phyloP scores from a whole-genome alignment of 2,329 filamentous ascomycete species.

The Alternaria metachromatica region DNA sequence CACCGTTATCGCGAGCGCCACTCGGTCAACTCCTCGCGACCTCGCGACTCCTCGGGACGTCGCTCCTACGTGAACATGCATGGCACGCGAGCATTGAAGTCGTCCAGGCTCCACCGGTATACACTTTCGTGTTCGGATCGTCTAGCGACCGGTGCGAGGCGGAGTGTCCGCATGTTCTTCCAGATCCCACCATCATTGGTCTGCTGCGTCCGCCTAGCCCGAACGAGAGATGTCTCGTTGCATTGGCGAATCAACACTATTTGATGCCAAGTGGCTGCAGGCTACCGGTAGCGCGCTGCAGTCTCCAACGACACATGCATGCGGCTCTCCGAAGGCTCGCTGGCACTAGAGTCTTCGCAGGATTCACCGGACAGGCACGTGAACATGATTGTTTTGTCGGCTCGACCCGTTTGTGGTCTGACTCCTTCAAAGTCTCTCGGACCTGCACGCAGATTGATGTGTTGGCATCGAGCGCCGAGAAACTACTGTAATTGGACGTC shows the following conservation, averaged over 20 bases:
- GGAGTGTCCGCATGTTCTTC: conserved; percentile 9
- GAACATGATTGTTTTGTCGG: conserved; percentile 4
- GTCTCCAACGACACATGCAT: conserved; percentile 19
- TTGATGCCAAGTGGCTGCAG: conserved; percentile 23
- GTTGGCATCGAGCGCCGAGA: not conserved
- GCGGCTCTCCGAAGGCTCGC: conserved; percentile 13
- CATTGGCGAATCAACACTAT: conserved; percentile 38
- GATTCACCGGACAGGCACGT: conserved; percentile 9
- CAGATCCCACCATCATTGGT: conserved; percentile 22
- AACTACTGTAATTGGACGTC: conserved; percentile 1
- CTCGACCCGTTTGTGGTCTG: not conserved
- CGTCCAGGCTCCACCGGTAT: not conserved
- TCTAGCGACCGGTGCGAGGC: conserved; percentile 9
- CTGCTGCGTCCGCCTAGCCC: conserved; percentile 27
- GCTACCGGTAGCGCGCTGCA: conserved; percentile 23
- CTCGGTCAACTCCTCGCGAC: not conserved
- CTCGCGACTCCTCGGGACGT: conserved; percentile 5
- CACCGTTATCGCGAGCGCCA: not conserved
- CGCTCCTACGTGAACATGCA: not conserved
- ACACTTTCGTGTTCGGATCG: not conserved
- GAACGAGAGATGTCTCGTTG: conserved; percentile 18
- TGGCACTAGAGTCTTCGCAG: not conserved
- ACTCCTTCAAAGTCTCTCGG: not conserved
- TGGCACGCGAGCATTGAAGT: conserved; percentile 4
- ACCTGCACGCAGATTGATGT: not conserved